phyloP scores from a whole-genome alignment of 1,284 basidiomycete species.

The Bondarzewia mesenterica region DNA sequence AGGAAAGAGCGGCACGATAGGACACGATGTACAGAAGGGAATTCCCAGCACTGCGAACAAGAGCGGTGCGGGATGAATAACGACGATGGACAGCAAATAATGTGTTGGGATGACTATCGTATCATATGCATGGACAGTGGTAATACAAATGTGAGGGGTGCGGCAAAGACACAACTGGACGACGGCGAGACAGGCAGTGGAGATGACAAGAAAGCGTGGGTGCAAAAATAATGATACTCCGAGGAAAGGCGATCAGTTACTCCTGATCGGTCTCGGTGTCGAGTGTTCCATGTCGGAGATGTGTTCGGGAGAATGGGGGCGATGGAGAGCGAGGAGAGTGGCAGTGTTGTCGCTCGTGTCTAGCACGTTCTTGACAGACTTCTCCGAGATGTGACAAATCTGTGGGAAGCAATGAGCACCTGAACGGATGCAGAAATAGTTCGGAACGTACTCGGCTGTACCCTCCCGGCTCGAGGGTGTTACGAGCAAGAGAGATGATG shows the following conservation, averaged over 20 bases:
- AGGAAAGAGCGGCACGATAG: too few species aligned
- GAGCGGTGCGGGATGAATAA: neutral
- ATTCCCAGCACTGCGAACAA: too few species aligned
- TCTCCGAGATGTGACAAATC: constrained; percentile 63
- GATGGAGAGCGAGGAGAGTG: constrained; percentile 56
- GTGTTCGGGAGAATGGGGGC: constrained; percentile 7
- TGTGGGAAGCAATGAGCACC: constrained; percentile 20
- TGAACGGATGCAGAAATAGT: neutral
- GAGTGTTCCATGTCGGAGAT: constrained; percentile 9
- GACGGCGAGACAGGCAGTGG: constrained; percentile 5
- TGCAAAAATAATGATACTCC: constrained; percentile 1
- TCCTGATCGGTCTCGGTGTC: constrained; percentile 11
- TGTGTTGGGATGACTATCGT: too few species aligned
- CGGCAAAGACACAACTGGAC: constrained; percentile 3
- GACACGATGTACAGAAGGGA: too few species aligned
- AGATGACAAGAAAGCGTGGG: neutral
- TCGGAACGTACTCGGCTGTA: constrained; percentile 57
- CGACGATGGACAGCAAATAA: neutral
- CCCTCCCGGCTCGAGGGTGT: constrained; percentile 56
- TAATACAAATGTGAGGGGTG: neutral
- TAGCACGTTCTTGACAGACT: constrained; percentile 60
- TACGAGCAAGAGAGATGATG: constrained; percentile 59
- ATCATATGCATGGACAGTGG: neutral
- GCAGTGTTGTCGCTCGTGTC: constrained; percentile 57
- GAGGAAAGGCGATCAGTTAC: constrained; percentile 2